These are phyloP conservation scores for Apiotrichum brassicae DNA, from an alignment of 1,284 basidiomycete genomes.

Conservation along the genomic window DNA sequence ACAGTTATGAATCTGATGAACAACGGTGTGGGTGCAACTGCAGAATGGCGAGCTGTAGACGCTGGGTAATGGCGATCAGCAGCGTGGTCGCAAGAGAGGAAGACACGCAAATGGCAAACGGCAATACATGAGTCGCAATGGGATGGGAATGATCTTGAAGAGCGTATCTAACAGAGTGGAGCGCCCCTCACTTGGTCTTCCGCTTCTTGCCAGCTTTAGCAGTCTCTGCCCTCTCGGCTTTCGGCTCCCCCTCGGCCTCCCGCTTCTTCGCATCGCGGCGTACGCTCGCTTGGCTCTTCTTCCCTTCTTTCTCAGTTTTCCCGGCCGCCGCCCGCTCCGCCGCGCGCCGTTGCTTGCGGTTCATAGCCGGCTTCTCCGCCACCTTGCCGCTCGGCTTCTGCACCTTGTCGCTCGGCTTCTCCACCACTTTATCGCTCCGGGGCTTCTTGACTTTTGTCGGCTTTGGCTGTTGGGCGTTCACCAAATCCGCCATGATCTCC, in stretches of 20 bases:
- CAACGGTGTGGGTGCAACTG: too few species aligned
- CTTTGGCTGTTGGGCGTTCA: neutral
- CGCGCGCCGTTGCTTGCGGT: slow-evolving; percentile 15
- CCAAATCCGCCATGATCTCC: slow-evolving; percentile 18
- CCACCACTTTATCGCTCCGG: slow-evolving; percentile 6
- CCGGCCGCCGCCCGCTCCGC: slow-evolving; percentile 10
- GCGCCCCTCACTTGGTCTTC: too few species aligned
- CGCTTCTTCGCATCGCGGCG: slow-evolving; percentile 9
- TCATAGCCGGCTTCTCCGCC: neutral
- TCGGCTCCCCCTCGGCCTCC: slow-evolving; percentile 2
- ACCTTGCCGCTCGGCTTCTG: slow-evolving; percentile 2
- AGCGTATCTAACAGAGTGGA: too few species aligned
- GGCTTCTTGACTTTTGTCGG: neutral
- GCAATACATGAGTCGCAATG: too few species aligned
- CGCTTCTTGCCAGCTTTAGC: too few species aligned
- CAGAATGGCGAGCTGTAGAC: too few species aligned
- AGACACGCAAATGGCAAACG: too few species aligned
- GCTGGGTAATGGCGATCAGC: too few species aligned
- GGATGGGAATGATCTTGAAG: too few species aligned
- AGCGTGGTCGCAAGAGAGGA: too few species aligned
- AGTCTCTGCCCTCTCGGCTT: too few species aligned
- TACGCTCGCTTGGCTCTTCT: slow-evolving; percentile 3
- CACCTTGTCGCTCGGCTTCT: slow-evolving; percentile 3
- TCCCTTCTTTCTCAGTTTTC: neutral
- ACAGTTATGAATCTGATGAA: neutral